phyloP scores from a whole-genome alignment of 306 rosid genomes.

The Citrullus amarus region DNA sequence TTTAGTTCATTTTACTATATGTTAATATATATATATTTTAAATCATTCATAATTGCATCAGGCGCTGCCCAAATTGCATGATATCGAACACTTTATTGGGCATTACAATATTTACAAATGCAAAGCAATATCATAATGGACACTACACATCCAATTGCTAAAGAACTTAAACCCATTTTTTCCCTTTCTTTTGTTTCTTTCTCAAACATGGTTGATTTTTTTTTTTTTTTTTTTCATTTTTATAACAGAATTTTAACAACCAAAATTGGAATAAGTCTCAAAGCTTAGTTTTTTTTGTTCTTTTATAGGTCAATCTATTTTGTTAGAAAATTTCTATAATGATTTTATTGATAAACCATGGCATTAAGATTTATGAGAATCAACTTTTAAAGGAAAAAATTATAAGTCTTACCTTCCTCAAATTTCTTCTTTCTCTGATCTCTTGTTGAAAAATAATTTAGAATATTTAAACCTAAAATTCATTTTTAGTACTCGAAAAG shows the following conservation, averaged over 20 bases:
- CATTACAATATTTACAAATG: not conserved
- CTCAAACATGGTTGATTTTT: not conserved
- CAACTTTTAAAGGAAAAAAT: not conserved
- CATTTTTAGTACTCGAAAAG: too few relatives aligned
- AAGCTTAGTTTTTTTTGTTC: too few relatives aligned
- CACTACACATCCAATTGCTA: too few relatives aligned
- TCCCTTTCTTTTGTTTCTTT: not conserved
- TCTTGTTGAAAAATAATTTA: not conserved
- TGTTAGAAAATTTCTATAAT: too few relatives aligned
- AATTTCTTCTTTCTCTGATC: not conserved
- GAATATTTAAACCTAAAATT: too few relatives aligned
- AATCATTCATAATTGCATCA: too few relatives aligned
- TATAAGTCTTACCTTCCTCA: not conserved
- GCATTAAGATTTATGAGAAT: not conserved
- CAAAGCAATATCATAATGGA: not conserved
- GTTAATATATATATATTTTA: too few relatives aligned
- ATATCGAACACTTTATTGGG: conserved; percentile 11
- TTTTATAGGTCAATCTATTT: too few relatives aligned
- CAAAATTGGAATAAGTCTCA: not conserved
- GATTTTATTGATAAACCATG: too few relatives aligned
- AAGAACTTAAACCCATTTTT: not conserved
- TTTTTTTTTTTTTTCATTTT: too few relatives aligned
- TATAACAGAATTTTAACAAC: too few relatives aligned
- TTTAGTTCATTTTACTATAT: too few relatives aligned
- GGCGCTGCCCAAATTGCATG: not conserved